Evolutionary conservation across 2,329 filamentous ascomycete species (phyloP), one percentile per base, ranked within the genome.

Genomic region (Pseudomassariella vexata): DNA sequence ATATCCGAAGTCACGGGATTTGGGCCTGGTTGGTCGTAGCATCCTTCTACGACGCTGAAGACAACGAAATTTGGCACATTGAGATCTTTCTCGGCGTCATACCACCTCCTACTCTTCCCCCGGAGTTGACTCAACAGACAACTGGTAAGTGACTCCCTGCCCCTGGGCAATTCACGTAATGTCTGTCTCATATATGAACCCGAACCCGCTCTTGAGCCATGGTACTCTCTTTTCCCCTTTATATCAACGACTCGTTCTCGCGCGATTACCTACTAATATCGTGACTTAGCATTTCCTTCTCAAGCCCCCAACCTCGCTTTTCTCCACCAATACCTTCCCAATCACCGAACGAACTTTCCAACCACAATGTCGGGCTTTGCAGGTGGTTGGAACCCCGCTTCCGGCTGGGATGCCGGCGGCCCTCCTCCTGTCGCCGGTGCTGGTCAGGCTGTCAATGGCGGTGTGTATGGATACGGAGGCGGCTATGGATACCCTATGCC

Each of bases 11-110:
- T 36, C n/a, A n/a, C n/a, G n/a, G n/a, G n/a, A n/a, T n/a, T n/a
- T 70, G 65, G 63, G 66, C 62, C 11, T 69, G 60, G 58, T 55
- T 72, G 28, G 53, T 68, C 15, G 53, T 68, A 9, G 67, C 58
- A 0, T 59, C 60, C 1, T 73, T 70, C 33, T 69, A 66, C 48
- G 65, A 73, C 51, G 33, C 40, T 2, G 34, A 58, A 8, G 57
- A 59, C 24, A 50, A 48, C 20, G 46, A 58, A 4, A 36, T 73
- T 23, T 73, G 66, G 65, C 68, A 65, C 27, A 63, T 56, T 1
- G 59, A 70, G 46, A 35, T 68, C 14, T 63, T 71, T 18, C 36
- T 61, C 17, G 55, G 52, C 6, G 51, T 23, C 11, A 27, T 11
- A 22, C 14, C 31, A 8, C 21, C 15, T 10, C n/a, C n/a, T 9